A percentile compares a stretch with the other conserved stretches of the same genome.
phyloP scores from a whole-genome alignment of 2,329 filamentous ascomycete species.

The Cercospora citrullina region DNA sequence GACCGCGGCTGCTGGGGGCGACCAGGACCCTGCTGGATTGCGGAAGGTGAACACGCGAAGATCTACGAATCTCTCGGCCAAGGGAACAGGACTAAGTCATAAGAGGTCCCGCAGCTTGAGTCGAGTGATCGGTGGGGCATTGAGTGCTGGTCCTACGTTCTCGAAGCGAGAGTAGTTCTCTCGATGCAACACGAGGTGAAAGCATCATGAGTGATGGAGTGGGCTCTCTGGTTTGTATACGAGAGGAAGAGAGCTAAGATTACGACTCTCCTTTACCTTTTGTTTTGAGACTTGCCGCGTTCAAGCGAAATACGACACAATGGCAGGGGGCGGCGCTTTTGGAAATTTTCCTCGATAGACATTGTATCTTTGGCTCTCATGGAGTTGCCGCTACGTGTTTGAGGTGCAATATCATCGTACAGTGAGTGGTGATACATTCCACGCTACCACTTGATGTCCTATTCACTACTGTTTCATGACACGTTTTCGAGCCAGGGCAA shows the following conservation, averaged over 20 bases:
- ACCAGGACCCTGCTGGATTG: slow-evolving; percentile 16
- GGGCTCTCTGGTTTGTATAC: neutral
- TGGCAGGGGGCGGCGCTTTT: neutral
- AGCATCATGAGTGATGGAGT: neutral
- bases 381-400: neutral
- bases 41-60: slow-evolving; percentile 21
- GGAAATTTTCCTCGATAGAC: neutral
- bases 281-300: neutral
- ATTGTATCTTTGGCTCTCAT: neutral
- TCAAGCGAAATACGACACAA: slow-evolving; percentile 1
- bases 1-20: slow-evolving; percentile 24
- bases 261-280: neutral
- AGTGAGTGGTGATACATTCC: too few relatives aligned
- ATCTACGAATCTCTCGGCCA: slow-evolving; percentile 20
- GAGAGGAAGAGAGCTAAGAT: neutral
- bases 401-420: neutral
- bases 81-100: slow-evolving; percentile 5
- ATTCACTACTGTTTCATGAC: too few relatives aligned
- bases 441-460: too few relatives aligned
- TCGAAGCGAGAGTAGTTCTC: slow-evolving; percentile 29
- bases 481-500: too few relatives aligned
- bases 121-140: slow-evolving; percentile 30
- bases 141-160: slow-evolving; percentile 35
- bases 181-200: neutral
- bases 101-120: slow-evolving; percentile 30